These are phyloP conservation scores for Fusarium sp. DNA, from an alignment of 2,329 filamentous ascomycete genomes.

Conservation along the genomic window DNA sequence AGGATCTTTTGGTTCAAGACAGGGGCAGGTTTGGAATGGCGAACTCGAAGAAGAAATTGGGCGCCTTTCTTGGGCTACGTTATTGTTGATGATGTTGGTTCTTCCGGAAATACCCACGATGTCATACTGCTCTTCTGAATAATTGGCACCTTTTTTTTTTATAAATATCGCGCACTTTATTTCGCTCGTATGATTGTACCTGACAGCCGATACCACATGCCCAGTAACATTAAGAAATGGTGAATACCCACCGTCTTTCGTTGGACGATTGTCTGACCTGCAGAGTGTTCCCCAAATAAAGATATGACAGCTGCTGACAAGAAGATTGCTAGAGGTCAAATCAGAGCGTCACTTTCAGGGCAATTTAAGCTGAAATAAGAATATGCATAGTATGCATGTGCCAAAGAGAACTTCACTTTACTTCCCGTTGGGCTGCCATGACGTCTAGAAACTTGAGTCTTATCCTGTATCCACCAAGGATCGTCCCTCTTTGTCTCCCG, in stretches of 20 bases:
- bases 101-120: constrained; percentile 49
- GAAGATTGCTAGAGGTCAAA: neutral
- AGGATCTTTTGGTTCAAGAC: constrained; percentile 7
- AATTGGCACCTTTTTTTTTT: constrained; percentile 20
- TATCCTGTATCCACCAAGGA: constrained; percentile 22
- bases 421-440: constrained; percentile 34
- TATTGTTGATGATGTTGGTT: constrained; percentile 36
- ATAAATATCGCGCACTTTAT: constrained; percentile 14
- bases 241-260: constrained; percentile 4
- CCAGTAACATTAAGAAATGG: constrained; percentile 11
- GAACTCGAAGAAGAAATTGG: constrained; percentile 8
- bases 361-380: constrained; percentile 12
- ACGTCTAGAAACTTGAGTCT: constrained; percentile 31
- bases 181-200: constrained; percentile 9
- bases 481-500: constrained; percentile 31
- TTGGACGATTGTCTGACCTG: constrained; percentile 12
- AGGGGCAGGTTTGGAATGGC: constrained; percentile 1
- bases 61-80: constrained; percentile 3
- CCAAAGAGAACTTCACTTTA: constrained; percentile 2
- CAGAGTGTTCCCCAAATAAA: constrained; percentile 18
- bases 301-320: constrained; percentile 23
- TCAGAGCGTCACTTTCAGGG: neutral
- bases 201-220: neutral
- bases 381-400: constrained; percentile 5
- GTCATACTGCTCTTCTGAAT: constrained; percentile 34